These are phyloP conservation scores for Trypanosoma brucei DNA, from an alignment of 208 protist species.

Conservation along the genomic window DNA sequence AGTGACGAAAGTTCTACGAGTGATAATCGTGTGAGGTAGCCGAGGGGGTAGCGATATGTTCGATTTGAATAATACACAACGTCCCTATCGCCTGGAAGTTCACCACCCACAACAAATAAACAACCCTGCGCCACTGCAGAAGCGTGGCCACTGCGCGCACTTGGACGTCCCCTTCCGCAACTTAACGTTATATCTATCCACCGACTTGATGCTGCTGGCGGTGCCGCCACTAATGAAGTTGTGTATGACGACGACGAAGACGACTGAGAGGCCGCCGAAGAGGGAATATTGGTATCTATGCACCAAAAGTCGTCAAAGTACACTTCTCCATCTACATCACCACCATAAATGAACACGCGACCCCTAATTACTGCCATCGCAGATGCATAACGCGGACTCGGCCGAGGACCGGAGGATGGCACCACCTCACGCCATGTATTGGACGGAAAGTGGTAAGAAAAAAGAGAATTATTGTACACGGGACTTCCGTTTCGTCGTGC, in stretches of 20 bases:
- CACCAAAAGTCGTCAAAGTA: conserved; percentile 82
- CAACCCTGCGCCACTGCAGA: conserved; percentile 36
- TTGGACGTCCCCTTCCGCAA: conserved; percentile 27
- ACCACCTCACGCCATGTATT: conserved; percentile 31
- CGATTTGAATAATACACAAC: conserved; percentile 44
- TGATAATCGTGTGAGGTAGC: conserved; percentile 31
- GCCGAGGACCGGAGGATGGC: conserved; percentile 11
- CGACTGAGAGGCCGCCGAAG: conserved; percentile 16
- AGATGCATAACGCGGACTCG: conserved; percentile 45
- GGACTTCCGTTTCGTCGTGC: conserved; percentile 2
- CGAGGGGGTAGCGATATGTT: conserved; percentile 54
- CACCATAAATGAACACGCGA: conserved; percentile 66
- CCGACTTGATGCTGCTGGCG: neutral
- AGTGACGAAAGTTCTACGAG: conserved; percentile 43
- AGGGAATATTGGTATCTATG: conserved; percentile 25
- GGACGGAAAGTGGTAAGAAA: conserved; percentile 38
- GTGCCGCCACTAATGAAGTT: conserved; percentile 1
- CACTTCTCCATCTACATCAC: conserved; percentile 51
- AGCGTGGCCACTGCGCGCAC: conserved; percentile 55
- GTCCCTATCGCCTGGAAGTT: conserved; percentile 25
- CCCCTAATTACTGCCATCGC: conserved; percentile 44
- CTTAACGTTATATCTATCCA: conserved; percentile 19
- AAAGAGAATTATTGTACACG: conserved; percentile 51
- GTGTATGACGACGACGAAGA: conserved; percentile 4
- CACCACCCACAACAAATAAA: conserved; percentile 73